phyloP scores from a whole-genome alignment of 73 alveolate genomes.

The Urostyla sp. region DNA sequence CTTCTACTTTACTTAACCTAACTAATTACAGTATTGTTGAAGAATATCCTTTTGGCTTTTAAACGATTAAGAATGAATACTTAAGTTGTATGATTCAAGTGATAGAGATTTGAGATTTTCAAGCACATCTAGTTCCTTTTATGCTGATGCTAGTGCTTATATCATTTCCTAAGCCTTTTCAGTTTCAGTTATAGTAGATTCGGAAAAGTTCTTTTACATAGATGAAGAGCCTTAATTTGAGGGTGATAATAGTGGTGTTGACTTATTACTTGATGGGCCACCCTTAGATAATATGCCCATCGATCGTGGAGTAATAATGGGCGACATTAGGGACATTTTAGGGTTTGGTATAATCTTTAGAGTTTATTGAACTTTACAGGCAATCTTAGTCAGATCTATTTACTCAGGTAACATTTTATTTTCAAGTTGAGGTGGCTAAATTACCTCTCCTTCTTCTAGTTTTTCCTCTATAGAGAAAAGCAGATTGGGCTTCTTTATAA shows the following conservation, averaged over 20 bases:
- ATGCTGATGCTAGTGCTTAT: not conserved
- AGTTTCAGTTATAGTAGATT: not conserved
- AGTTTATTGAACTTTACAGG: too few relatives aligned
- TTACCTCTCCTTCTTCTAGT: not conserved
- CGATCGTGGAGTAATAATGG: not conserved
- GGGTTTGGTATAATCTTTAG: too few relatives aligned
- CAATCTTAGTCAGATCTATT: too few relatives aligned
- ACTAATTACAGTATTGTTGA: not conserved
- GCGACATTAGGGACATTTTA: too few relatives aligned
- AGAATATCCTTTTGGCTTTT: not conserved
- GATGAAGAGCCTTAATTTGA: too few relatives aligned
- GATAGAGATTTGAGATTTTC: conserved; percentile 47
- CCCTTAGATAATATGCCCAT: not conserved
- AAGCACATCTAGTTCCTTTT: conserved; percentile 40
- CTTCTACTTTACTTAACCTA: not conserved
- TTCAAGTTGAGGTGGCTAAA: too few relatives aligned
- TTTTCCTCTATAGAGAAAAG: not conserved
- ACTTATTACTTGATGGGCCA: not conserved
- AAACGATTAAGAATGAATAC: not conserved
- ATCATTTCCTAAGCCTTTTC: not conserved
- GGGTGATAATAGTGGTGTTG: not conserved
- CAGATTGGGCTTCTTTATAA: not conserved
- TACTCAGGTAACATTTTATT: too few relatives aligned
- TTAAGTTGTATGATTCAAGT: not conserved
- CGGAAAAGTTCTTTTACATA: not conserved